Conservation (phyloP, 805 yeast genomes). For the Ogataea chonburiensis region DNA sequence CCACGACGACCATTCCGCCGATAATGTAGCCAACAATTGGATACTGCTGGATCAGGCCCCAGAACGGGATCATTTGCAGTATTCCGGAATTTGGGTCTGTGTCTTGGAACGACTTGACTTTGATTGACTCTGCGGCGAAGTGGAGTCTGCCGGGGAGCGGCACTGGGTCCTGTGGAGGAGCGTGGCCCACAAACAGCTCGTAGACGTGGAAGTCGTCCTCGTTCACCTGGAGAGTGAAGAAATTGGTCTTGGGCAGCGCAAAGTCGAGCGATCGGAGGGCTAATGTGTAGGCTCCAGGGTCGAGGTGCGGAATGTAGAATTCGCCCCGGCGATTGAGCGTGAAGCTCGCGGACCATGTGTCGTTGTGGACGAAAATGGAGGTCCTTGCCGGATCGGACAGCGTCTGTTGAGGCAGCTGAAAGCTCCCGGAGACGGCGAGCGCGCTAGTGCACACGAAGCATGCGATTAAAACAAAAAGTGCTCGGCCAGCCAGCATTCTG, state of each 20-base stretch:
- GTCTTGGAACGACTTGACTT: conserved; percentile 20
- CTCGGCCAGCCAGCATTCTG: background rate
- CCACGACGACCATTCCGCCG: conserved; percentile 11
- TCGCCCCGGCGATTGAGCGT: conserved; percentile 4
- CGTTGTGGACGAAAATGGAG: conserved; percentile 1
- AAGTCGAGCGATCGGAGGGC: conserved; percentile 23
- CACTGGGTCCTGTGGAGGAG: conserved; percentile 2
- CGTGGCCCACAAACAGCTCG: conserved; percentile 13
- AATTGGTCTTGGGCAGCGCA: conserved; percentile 13
- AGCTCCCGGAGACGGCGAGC: conserved; percentile 1
- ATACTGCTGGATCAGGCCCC: conserved; percentile 18
- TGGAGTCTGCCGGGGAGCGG: conserved; percentile 10
- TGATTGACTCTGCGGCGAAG: conserved; percentile 14
- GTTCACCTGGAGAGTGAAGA: conserved; percentile 9
- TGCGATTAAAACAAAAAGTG: background rate
- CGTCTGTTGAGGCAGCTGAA: conserved; percentile 2
- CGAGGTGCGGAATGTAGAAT: conserved; percentile 4
- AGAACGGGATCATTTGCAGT: conserved; percentile 22
- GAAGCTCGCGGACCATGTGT: conserved; percentile 2
- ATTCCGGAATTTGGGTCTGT: conserved; percentile 10
- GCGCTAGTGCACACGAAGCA: conserved; percentile 1
- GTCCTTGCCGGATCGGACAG: conserved; percentile 8
- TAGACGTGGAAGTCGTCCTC: conserved; percentile 12
- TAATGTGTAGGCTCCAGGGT: conserved; percentile 17
- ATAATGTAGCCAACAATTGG: conserved; percentile 19